phyloP scores from a whole-genome alignment of 768 basidiomycete species.

The Asterophora lycoperdoides region DNA sequence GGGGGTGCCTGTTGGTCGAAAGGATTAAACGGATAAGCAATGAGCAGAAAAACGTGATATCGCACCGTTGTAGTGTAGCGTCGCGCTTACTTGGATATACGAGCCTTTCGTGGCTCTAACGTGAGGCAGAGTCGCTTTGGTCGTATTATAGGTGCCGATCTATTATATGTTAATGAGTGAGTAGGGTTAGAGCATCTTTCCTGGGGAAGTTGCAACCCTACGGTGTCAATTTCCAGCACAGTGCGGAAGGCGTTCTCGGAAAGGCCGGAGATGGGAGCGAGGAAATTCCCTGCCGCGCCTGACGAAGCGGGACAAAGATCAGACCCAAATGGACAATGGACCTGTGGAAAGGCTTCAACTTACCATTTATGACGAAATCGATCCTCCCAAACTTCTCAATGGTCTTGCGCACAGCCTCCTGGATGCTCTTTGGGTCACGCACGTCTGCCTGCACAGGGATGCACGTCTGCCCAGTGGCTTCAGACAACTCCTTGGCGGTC shows the following conservation, averaged over 20 bases:
- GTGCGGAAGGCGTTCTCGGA: slow-evolving; percentile 91
- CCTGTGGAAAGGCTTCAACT: slow-evolving; percentile 15
- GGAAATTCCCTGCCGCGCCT: slow-evolving; percentile 97
- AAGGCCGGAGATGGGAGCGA: slow-evolving; percentile 78
- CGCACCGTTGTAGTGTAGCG: slow-evolving; percentile 78
- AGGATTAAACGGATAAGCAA: slow-evolving; percentile 11
- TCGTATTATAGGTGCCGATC: slow-evolving; percentile 91
- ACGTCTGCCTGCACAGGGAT: slow-evolving; percentile 80
- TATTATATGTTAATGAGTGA: slow-evolving; percentile 24
- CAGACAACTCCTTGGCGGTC: slow-evolving; percentile 67
- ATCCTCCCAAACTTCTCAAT: slow-evolving; percentile 79
- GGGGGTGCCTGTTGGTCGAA: slow-evolving; percentile 52
- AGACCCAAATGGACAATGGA: not conserved
- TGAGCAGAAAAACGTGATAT: slow-evolving; percentile 7
- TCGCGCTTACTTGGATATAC: slow-evolving; percentile 88
- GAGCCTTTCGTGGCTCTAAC: slow-evolving; percentile 70
- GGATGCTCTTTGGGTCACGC: slow-evolving; percentile 65
- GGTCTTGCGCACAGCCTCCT: slow-evolving; percentile 70
- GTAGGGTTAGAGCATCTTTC: not conserved
- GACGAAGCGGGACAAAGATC: slow-evolving; percentile 31
- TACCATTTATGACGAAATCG: slow-evolving; percentile 94
- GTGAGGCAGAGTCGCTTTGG: slow-evolving; percentile 84
- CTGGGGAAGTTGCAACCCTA: slow-evolving; percentile 28
- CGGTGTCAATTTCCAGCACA: slow-evolving; percentile 92
- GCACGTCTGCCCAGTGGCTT: slow-evolving; percentile 66